These are phyloP conservation scores for Parietichytrium sp. DNA, from an alignment of 108 stramenopile genomes.

Conservation along the genomic window DNA sequence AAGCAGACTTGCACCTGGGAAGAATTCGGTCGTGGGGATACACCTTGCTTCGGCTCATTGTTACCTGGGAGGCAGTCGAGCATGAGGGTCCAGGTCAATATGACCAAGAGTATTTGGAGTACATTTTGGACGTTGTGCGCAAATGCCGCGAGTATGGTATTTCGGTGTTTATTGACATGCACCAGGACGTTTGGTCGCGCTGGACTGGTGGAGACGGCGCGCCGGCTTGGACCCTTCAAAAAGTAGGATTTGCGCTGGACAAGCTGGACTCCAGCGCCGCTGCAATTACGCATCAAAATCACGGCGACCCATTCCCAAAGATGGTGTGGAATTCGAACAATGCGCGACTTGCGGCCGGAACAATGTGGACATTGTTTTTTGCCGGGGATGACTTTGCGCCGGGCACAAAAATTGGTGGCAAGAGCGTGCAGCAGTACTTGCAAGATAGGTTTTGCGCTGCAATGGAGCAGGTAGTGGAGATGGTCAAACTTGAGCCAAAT, in stretches of 20 bases:
- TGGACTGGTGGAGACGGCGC: slow-evolving; percentile 61
- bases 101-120: slow-evolving; percentile 50
- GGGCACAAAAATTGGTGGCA: slow-evolving; percentile 4
- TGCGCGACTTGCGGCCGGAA: neutral
- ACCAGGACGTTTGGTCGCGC: slow-evolving; percentile 61
- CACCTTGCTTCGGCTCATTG: slow-evolving; percentile 43
- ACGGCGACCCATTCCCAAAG: neutral
- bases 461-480: neutral
- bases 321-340: slow-evolving; percentile 35
- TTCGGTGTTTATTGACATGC: slow-evolving; percentile 53
- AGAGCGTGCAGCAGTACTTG: slow-evolving; percentile 28
- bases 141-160: slow-evolving; percentile 44
- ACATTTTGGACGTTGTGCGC: slow-evolving; percentile 37
- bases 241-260: slow-evolving; percentile 48
- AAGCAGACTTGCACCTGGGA: slow-evolving; percentile 48
- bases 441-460: slow-evolving; percentile 11
- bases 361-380: slow-evolving; percentile 44
- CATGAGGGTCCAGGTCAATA: slow-evolving; percentile 53
- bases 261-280: slow-evolving; percentile 50
- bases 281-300: slow-evolving; percentile 3
- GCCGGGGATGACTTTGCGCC: slow-evolving; percentile 43
- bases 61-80: slow-evolving; percentile 61
- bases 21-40: slow-evolving; percentile 50
- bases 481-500: slow-evolving; percentile 1
- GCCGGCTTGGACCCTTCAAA: slow-evolving; percentile 55